A percentile compares a stretch with the other conserved stretches of the same genome.
These are phyloP conservation scores for Carex cristatella DNA, from an alignment of 176 grass and related monocot species.

Conservation along the genomic window DNA sequence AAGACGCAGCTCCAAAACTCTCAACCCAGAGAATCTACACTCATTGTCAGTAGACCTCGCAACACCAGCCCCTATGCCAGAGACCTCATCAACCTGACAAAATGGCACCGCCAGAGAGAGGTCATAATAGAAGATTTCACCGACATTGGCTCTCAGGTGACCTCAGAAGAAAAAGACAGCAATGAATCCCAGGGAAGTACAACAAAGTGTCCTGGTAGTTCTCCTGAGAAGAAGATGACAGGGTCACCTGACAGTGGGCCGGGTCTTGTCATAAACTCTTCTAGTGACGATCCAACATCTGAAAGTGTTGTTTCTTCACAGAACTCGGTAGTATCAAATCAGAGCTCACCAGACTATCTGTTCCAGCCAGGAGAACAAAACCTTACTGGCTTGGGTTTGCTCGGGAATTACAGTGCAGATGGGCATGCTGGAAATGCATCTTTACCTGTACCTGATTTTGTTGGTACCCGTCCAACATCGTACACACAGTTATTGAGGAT, in stretches of 20 bases:
- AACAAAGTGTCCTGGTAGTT: conserved; percentile 26
- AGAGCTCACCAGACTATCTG: conserved; percentile 40
- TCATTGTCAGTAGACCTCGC: background rate
- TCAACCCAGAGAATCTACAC: conserved; percentile 15
- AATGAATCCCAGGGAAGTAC: conserved; percentile 52
- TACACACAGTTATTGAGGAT: conserved; percentile 42
- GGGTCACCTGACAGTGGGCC: conserved; percentile 37
- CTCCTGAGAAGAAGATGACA: conserved; percentile 23
- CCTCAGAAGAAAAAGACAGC: conserved; percentile 53
- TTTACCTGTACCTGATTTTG: background rate
- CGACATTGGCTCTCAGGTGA: conserved; percentile 32
- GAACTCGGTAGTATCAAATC: conserved; percentile 55
- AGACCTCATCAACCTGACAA: conserved; percentile 33
- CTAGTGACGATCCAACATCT: conserved; percentile 35
- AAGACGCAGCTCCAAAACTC: conserved; percentile 30
- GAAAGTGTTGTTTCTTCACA: conserved; percentile 57
- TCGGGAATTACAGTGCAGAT: conserved; percentile 28
- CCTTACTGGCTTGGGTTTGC: conserved; percentile 28
- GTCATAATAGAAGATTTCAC: conserved; percentile 49
- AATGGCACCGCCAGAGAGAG: conserved; percentile 43
- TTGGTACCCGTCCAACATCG: conserved; percentile 15
- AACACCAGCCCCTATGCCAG: conserved; percentile 16
- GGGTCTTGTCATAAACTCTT: conserved; percentile 8
- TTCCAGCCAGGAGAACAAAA: conserved; percentile 19
- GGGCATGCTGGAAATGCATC: conserved; percentile 26